Evolutionary conservation across 495 filamentous ascomycete genomes (phyloP).

Genomic region (Xylaria nigripes): DNA sequence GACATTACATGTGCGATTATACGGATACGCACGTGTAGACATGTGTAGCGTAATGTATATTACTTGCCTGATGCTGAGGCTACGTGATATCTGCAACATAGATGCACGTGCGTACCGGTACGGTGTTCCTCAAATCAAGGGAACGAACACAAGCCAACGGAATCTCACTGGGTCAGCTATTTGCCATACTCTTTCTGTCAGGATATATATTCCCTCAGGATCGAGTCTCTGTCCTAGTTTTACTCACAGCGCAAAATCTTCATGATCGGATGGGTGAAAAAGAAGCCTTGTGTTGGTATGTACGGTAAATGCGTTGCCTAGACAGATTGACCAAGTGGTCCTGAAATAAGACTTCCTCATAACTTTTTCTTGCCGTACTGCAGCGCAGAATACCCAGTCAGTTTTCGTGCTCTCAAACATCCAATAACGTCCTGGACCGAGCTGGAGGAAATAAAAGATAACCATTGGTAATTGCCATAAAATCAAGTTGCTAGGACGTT

Average conservation of each 20-base stretch:
- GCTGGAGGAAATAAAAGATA: not conserved
- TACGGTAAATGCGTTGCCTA: not conserved
- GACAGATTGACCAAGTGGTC: not conserved
- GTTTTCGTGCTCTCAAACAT: not conserved
- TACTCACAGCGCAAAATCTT: not conserved
- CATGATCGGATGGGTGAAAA: not conserved
- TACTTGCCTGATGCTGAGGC: no score
- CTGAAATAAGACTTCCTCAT: no score
- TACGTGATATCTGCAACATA: no score
- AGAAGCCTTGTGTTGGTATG: conserved; percentile 1
- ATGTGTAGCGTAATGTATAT: no score
- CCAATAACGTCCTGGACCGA: not conserved
- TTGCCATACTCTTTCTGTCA: no score
- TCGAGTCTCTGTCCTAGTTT: not conserved
- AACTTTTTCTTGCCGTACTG: not conserved
- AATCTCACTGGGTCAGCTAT: no score
- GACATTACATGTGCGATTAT: no score
- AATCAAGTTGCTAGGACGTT: not conserved
- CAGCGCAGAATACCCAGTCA: not conserved
- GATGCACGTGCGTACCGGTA: no score
- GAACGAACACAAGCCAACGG: no score
- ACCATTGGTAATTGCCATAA: not conserved
- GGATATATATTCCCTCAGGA: no score
- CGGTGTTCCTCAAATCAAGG: no score
- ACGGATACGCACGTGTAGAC: no score